Evolutionary conservation across 2,329 filamentous ascomycete genomes (phyloP).

Genomic region (Penicillium sumatraense): DNA sequence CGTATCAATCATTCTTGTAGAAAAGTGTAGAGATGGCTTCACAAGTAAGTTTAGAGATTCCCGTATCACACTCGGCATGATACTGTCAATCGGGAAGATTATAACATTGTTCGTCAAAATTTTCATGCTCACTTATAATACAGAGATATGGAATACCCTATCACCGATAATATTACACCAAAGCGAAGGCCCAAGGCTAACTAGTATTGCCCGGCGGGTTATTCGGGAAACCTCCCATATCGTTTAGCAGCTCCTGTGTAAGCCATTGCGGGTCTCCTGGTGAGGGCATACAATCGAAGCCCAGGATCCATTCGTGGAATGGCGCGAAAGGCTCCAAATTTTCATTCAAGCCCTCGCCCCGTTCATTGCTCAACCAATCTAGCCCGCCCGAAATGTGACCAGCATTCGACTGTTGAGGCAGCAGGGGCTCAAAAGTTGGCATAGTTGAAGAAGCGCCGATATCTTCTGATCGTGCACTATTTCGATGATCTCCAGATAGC

Average conservation of each 20-base stretch:
- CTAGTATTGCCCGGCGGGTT: no score
- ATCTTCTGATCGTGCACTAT: not conserved
- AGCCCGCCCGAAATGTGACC: not conserved
- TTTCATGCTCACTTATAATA: no score
- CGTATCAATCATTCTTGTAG: no score
- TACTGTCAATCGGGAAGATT: no score
- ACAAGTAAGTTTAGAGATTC: no score
- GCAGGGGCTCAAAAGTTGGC: not conserved
- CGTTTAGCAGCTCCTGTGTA: conserved; percentile 2
- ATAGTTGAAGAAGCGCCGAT: not conserved
- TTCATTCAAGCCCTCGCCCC: not conserved
- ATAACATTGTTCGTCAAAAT: no score
- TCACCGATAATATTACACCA: no score
- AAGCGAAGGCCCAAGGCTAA: no score
- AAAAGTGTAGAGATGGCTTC: no score
- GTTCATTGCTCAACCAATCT: not conserved
- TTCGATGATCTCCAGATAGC: not conserved
- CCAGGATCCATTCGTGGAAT: conserved; percentile 7
- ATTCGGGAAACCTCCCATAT: not conserved
- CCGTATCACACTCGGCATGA: no score
- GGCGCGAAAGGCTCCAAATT: no score
- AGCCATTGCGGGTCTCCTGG: conserved; percentile 2
- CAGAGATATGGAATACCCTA: no score
- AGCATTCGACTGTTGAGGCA: not conserved
- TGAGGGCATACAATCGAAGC: not conserved